phyloP scores from a whole-genome alignment of 148 eudicot species.

The Linanthus parryae region DNA sequence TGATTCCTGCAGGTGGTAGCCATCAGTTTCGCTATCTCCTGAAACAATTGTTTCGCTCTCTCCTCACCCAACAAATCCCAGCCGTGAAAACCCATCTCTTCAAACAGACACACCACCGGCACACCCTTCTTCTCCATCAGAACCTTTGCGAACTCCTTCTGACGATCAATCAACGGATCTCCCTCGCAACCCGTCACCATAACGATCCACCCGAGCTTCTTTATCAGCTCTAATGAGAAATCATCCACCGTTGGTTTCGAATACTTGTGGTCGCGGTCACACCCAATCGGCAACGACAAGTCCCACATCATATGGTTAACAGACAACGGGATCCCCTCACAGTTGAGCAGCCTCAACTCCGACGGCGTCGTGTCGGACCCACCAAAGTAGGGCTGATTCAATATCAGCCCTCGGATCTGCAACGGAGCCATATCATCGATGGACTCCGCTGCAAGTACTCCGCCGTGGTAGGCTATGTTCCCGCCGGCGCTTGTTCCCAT shows the following conservation, averaged over 20 bases:
- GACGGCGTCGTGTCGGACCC: slow-evolving; percentile 31
- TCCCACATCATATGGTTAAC: slow-evolving; percentile 47
- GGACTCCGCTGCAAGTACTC: slow-evolving; percentile 21
- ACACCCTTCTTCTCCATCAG: slow-evolving; percentile 20
- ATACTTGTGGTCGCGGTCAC: slow-evolving; percentile 32
- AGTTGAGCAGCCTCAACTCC: slow-evolving; percentile 17
- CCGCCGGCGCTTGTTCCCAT: slow-evolving; percentile 56
- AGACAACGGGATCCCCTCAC: slow-evolving; percentile 23
- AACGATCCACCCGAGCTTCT: slow-evolving; percentile 27
- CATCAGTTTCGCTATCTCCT: too few relatives aligned
- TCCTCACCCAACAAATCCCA: too few relatives aligned
- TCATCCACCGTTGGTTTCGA: slow-evolving; percentile 11
- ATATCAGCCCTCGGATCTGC: slow-evolving; percentile 34
- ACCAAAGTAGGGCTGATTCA: slow-evolving; percentile 44
- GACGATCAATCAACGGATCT: slow-evolving; percentile 30
- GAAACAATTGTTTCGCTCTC: too few relatives aligned
- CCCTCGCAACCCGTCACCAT: slow-evolving; percentile 25
- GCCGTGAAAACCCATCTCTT: too few relatives aligned
- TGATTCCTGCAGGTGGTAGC: too few relatives aligned
- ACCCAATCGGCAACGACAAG: slow-evolving; percentile 35
- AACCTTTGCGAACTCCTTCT: slow-evolving; percentile 15
- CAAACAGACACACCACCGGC: too few relatives aligned
- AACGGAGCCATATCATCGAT: slow-evolving; percentile 29
- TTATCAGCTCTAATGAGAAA: slow-evolving; percentile 3
- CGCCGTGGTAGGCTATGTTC: slow-evolving; percentile 41